These are phyloP conservation scores for Auxenochlorella protothecoides DNA, from an alignment of 139 green algal genomes.

Conservation along the genomic window DNA sequence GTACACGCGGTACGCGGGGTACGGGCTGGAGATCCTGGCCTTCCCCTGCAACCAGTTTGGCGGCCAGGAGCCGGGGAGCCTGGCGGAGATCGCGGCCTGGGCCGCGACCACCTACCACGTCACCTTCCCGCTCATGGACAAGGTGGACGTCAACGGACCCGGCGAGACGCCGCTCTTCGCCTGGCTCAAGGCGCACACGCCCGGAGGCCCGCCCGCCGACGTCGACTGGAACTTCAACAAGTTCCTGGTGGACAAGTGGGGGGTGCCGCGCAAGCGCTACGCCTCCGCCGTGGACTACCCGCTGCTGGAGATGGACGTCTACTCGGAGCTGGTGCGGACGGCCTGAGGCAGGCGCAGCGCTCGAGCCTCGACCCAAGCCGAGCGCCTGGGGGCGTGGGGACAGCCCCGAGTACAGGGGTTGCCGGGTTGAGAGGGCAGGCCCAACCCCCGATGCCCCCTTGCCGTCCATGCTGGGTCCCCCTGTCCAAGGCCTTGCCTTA, in stretches of 20 bases:
- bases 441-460: too few species aligned
- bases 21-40: slow-evolving; percentile 47
- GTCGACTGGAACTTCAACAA: slow-evolving; percentile 67
- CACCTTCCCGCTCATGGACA: slow-evolving; percentile 91
- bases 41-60: slow-evolving; percentile 73
- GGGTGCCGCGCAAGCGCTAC: slow-evolving; percentile 25
- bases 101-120: slow-evolving; percentile 36
- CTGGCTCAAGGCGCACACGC: slow-evolving; percentile 50
- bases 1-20: slow-evolving; percentile 41
- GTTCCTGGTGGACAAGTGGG: slow-evolving; percentile 42
- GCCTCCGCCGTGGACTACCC: slow-evolving; percentile 3
- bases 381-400: too few species aligned
- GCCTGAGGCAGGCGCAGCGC: too few species aligned
- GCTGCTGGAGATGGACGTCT: slow-evolving; percentile 14
- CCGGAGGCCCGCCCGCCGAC: slow-evolving; percentile 32
- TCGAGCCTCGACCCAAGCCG: too few species aligned
- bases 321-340: slow-evolving; percentile 9
- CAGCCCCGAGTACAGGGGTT: too few species aligned
- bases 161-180: slow-evolving; percentile 28
- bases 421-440: neutral
- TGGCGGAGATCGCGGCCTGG: slow-evolving; percentile 47
- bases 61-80: slow-evolving; percentile 47
- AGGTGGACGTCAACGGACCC: slow-evolving; percentile 33
- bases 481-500: too few species aligned
- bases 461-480: too few species aligned